phyloP scores from a whole-genome alignment of 2,329 filamentous ascomycete genomes.

The Talaromyces sp. region DNA sequence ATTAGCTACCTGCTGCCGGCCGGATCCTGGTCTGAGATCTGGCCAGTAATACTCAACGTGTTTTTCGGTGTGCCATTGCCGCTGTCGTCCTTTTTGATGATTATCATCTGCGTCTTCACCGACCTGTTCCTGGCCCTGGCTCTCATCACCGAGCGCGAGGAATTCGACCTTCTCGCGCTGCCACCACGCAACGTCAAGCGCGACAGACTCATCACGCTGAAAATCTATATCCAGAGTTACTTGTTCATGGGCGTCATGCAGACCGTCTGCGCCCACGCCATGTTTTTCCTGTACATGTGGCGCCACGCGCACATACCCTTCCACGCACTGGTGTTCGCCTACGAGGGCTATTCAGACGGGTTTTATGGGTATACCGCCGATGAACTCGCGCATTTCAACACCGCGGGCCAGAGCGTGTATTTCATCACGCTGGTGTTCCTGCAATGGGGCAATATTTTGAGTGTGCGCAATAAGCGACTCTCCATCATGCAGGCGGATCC shows the following conservation, averaged over 20 bases:
- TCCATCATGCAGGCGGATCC: slow-evolving; percentile 52
- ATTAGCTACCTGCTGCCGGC: slow-evolving; percentile 47
- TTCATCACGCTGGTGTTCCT: slow-evolving; percentile 53
- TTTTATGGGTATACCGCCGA: slow-evolving; percentile 47
- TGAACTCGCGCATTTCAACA: slow-evolving; percentile 47
- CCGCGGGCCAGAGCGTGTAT: slow-evolving; percentile 49
- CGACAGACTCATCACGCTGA: slow-evolving; percentile 50
- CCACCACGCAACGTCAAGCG: slow-evolving; percentile 48
- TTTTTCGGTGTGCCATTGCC: slow-evolving; percentile 53
- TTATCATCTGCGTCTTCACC: slow-evolving; percentile 55
- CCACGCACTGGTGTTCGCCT: slow-evolving; percentile 47
- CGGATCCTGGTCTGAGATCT: slow-evolving; percentile 54
- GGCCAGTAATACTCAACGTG: slow-evolving; percentile 54
- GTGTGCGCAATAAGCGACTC: slow-evolving; percentile 49
- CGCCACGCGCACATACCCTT: slow-evolving; percentile 46
- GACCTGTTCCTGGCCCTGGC: slow-evolving; percentile 50
- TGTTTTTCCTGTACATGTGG: slow-evolving; percentile 54
- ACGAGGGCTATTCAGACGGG: slow-evolving; percentile 45
- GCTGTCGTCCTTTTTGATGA: slow-evolving; percentile 53
- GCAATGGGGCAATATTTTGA: slow-evolving; percentile 52
- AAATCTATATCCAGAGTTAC: slow-evolving; percentile 51
- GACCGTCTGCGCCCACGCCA: slow-evolving; percentile 46
- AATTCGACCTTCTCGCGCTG: slow-evolving; percentile 50
- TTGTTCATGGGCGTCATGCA: slow-evolving; percentile 52
- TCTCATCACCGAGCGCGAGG: slow-evolving; percentile 54